These are phyloP conservation scores for Murraya koenigii DNA, from an alignment of 345 rosid species.

Conservation along the genomic window DNA sequence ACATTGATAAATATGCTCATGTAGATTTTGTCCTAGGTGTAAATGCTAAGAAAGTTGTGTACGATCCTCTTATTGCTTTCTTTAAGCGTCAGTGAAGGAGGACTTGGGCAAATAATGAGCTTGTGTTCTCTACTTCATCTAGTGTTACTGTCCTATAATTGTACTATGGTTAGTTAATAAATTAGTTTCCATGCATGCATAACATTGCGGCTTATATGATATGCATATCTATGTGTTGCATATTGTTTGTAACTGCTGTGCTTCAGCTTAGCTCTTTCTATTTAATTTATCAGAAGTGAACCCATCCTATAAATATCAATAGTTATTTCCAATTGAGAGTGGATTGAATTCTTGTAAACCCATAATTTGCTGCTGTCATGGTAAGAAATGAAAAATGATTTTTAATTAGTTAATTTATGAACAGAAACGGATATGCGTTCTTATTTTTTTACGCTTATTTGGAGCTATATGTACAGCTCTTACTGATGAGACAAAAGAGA, in stretches of 20 bases:
- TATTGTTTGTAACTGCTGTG: background rate
- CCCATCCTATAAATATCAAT: background rate
- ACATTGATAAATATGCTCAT: slow-evolving; percentile 36
- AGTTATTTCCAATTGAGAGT: background rate
- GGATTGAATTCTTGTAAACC: background rate
- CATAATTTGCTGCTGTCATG: background rate
- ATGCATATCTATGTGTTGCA: background rate
- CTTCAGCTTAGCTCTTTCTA: background rate
- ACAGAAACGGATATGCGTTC: background rate
- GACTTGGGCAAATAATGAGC: background rate
- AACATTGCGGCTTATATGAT: background rate
- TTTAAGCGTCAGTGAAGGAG: slow-evolving; percentile 28
- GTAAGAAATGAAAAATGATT: background rate
- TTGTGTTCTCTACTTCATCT: background rate
- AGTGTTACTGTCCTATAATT: background rate
- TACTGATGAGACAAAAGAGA: background rate
- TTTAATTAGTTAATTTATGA: background rate
- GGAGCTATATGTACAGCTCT: background rate
- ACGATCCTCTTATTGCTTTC: slow-evolving; percentile 44
- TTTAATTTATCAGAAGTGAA: background rate
- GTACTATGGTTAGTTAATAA: background rate
- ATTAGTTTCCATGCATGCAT: background rate
- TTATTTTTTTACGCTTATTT: background rate
- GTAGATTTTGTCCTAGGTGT: slow-evolving; percentile 39
- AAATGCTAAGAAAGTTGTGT: slow-evolving; percentile 44